Evolutionary conservation across 2,329 filamentous ascomycete species (phyloP).

Genomic region (Orbilia quercus): DNA sequence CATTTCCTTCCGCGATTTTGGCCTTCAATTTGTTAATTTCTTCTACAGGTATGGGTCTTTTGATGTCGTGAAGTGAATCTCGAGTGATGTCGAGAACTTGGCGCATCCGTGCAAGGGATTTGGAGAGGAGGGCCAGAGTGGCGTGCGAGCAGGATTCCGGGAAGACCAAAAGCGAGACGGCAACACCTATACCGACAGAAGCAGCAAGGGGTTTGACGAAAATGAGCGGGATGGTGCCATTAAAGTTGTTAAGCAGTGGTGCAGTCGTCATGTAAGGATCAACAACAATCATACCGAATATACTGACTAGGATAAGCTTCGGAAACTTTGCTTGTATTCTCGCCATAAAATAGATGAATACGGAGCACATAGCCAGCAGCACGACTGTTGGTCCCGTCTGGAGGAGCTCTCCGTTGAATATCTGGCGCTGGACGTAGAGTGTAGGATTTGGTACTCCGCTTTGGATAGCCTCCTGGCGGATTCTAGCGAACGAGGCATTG

Average conservation of each 20-base stretch:
- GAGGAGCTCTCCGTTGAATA: conserved; percentile 66
- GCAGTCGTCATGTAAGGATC: conserved; percentile 66
- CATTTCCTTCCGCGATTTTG: conserved; percentile 38
- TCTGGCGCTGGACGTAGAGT: conserved; percentile 62
- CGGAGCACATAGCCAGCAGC: conserved; percentile 63
- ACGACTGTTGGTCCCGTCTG: conserved; percentile 65
- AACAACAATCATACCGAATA: conserved; percentile 66
- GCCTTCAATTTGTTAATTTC: conserved; percentile 43
- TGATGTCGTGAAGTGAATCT: conserved; percentile 20
- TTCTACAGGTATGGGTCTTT: conserved; percentile 32
- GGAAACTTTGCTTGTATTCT: conserved; percentile 65
- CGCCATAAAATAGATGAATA: conserved; percentile 66
- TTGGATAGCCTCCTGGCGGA: conserved; percentile 63
- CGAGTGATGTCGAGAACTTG: conserved; percentile 37
- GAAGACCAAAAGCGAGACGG: conserved; percentile 66
- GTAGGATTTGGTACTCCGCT: conserved; percentile 59
- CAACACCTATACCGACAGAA: conserved; percentile 65
- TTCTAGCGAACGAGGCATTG: conserved; percentile 61
- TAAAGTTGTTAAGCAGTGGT: conserved; percentile 64
- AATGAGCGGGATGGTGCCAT: conserved; percentile 62
- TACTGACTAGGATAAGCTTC: conserved; percentile 65
- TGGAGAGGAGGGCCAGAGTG: conserved; percentile 61
- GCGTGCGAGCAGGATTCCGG: conserved; percentile 67
- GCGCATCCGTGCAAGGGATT: conserved; percentile 59
- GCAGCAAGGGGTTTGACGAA: conserved; percentile 66